A percentile compares a stretch with the other conserved stretches of the same genome.
Conservation (phyloP, 1,139 yeast genomes). For the Diutina rugosa region DNA sequence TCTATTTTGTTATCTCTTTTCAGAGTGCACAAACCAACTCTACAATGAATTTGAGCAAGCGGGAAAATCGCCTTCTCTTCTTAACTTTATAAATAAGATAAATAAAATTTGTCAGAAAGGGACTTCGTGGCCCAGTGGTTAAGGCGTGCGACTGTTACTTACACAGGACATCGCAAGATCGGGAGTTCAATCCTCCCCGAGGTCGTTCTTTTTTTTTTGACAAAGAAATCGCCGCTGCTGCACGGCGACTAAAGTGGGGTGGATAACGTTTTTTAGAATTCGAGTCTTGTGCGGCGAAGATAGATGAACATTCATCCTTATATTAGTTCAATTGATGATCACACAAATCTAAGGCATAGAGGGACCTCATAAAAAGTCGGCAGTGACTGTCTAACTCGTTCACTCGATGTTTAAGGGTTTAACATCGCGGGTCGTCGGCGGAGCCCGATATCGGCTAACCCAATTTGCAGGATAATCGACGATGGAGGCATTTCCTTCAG, state of each 20-base stretch:
- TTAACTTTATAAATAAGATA: too few relatives aligned
- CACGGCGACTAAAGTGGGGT: background rate
- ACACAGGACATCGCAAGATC: background rate
- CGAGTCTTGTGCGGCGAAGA: background rate
- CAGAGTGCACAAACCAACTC: too few relatives aligned
- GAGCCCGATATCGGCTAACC: background rate
- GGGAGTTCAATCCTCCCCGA: conserved; percentile 2
- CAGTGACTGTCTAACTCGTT: too few relatives aligned
- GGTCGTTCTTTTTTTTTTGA: background rate
- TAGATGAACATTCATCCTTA: too few relatives aligned
- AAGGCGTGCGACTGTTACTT: conserved; percentile 1
- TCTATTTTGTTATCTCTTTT: too few relatives aligned
- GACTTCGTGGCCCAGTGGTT: conserved; percentile 2
- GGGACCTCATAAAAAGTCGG: too few relatives aligned
- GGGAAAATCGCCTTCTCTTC: too few relatives aligned
- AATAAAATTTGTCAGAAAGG: background rate
- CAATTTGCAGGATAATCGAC: background rate
- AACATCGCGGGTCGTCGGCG: background rate
- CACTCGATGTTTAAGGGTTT: background rate
- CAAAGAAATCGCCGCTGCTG: background rate
- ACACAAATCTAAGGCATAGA: too few relatives aligned
- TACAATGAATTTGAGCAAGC: too few relatives aligned
- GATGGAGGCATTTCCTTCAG: too few relatives aligned
- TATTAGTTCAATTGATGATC: too few relatives aligned
- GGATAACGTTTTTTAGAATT: too few relatives aligned